Conservation (phyloP, 73 alveolate genomes). For the Paramecium bursaria region DNA sequence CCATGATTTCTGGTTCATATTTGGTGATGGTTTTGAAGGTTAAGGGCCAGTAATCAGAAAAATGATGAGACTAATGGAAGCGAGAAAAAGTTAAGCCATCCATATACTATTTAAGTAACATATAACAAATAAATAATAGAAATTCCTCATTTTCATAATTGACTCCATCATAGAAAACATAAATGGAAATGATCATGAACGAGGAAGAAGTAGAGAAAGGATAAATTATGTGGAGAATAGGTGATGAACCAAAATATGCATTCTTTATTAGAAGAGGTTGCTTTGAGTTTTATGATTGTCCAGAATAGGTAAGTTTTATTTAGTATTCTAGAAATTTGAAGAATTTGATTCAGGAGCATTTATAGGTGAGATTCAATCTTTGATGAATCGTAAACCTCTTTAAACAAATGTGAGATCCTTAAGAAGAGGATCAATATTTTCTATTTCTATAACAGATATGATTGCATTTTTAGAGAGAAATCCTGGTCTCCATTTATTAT, state of each 20-base stretch:
- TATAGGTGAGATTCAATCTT: slow-evolving; percentile 35
- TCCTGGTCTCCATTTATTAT: too few species aligned
- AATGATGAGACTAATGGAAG: slow-evolving; percentile 53
- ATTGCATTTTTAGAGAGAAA: slow-evolving; percentile 1
- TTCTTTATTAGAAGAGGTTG: slow-evolving; percentile 38
- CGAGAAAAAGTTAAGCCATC: slow-evolving; percentile 42
- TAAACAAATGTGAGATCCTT: background rate
- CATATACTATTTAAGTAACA: slow-evolving; percentile 37
- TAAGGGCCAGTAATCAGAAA: slow-evolving; percentile 41
- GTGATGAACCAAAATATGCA: slow-evolving; percentile 28
- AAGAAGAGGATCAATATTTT: slow-evolving; percentile 26
- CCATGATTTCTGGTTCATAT: slow-evolving; percentile 57
- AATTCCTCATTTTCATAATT: slow-evolving; percentile 31
- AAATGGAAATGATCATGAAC: slow-evolving; percentile 50
- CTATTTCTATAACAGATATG: background rate
- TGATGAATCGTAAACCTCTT: background rate
- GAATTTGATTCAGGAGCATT: slow-evolving; percentile 64
- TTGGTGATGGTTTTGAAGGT: slow-evolving; percentile 65
- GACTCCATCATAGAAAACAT: slow-evolving; percentile 33
- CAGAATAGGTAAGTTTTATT: slow-evolving; percentile 4
- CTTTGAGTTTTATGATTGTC: slow-evolving; percentile 13
- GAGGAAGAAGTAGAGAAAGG: slow-evolving; percentile 5
- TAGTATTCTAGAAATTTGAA: background rate
- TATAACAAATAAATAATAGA: background rate
- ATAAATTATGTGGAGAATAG: slow-evolving; percentile 23